A percentile compares a stretch with the other conserved stretches of the same genome.
Evolutionary conservation across 2,329 filamentous ascomycete species (phyloP).

Genomic region (Alternaria viburni): DNA sequence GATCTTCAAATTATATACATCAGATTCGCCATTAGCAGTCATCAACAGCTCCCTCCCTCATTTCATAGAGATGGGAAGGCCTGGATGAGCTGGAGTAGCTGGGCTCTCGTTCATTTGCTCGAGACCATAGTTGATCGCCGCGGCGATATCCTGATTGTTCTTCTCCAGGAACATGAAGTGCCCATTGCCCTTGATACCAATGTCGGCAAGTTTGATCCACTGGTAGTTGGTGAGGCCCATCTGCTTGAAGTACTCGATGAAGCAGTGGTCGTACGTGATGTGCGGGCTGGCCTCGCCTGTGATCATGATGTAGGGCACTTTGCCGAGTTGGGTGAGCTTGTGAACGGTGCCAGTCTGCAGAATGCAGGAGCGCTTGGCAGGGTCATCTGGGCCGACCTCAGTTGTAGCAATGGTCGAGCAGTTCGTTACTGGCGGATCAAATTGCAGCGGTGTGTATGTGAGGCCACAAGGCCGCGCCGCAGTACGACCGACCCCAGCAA

Average conservation of each 20-base stretch:
- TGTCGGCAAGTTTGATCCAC: slow-evolving; percentile 54
- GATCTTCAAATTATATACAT: background rate
- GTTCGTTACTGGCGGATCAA: slow-evolving; percentile 20
- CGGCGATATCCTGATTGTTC: slow-evolving; percentile 57
- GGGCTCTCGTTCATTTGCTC: background rate
- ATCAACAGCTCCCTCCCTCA: background rate
- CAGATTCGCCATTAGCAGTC: background rate
- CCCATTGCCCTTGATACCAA: slow-evolving; percentile 60
- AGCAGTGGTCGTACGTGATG: slow-evolving; percentile 43
- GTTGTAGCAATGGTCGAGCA: slow-evolving; percentile 20
- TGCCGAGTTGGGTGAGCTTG: slow-evolving; percentile 24
- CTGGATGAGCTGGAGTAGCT: background rate
- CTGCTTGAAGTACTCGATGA: slow-evolving; percentile 35
- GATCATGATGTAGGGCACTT: slow-evolving; percentile 39
- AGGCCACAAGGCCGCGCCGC: slow-evolving; percentile 26
- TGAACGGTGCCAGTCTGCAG: slow-evolving; percentile 24
- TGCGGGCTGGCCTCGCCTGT: slow-evolving; percentile 41
- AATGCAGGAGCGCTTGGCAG: slow-evolving; percentile 21
- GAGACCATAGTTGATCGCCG: slow-evolving; percentile 16
- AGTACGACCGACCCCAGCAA: slow-evolving; percentile 16
- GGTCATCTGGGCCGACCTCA: slow-evolving; percentile 16
- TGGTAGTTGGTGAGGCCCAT: slow-evolving; percentile 54
- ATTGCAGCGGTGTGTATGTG: slow-evolving; percentile 24
- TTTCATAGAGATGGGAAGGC: background rate
- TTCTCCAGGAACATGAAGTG: slow-evolving; percentile 63